These are phyloP conservation scores for Penicillium sp. DNA, from an alignment of 2,329 filamentous ascomycete genomes.

Conservation along the genomic window DNA sequence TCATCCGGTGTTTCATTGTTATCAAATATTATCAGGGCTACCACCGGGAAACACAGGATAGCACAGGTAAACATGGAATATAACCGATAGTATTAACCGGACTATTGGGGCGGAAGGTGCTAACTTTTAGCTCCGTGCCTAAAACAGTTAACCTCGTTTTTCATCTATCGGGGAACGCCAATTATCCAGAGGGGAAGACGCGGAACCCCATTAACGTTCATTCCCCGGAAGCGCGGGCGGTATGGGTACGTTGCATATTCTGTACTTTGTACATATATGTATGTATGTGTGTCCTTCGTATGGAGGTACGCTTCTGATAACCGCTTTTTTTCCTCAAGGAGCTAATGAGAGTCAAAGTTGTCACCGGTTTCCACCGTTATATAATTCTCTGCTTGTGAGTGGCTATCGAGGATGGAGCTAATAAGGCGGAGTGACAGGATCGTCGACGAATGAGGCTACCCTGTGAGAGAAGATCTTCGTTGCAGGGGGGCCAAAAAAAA, in stretches of 20 bases:
- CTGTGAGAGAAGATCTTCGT: background rate
- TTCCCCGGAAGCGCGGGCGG: background rate
- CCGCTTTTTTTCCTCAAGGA: background rate
- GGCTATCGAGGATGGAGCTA: background rate
- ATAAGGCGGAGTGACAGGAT: background rate
- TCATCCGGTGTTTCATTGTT: background rate
- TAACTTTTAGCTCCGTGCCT: background rate
- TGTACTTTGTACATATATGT: no score
- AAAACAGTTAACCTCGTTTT: background rate
- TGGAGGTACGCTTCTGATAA: background rate
- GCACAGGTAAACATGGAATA: background rate
- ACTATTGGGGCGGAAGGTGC: background rate
- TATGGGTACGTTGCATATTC: background rate
- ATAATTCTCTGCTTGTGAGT: background rate
- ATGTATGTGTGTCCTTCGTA: background rate
- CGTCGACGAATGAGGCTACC: slow-evolving; percentile 1
- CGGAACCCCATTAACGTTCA: background rate
- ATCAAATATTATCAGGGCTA: background rate
- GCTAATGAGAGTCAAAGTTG: background rate
- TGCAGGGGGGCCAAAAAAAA: background rate
- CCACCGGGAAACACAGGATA: background rate
- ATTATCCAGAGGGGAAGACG: background rate
- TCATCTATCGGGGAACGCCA: background rate
- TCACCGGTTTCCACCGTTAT: background rate
- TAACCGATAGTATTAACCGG: background rate